These are phyloP conservation scores for Salix suchowensis DNA, from an alignment of 345 rosid genomes.

Conservation along the genomic window DNA sequence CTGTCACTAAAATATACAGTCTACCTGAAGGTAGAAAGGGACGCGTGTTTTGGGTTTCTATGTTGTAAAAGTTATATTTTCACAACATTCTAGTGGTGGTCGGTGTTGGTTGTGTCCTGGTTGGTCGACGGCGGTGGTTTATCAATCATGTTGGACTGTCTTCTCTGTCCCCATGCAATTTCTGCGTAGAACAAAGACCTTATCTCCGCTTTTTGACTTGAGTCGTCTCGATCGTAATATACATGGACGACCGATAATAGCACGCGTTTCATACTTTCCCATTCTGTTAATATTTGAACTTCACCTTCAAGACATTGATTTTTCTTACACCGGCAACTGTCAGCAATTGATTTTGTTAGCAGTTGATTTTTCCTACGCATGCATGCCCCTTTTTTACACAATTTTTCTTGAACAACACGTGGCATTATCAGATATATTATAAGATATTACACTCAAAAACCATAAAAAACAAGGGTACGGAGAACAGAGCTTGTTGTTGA, in stretches of 20 bases:
- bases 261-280: slow-evolving; percentile 2
- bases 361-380: not conserved
- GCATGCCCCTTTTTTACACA: not conserved
- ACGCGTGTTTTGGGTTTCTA: not conserved
- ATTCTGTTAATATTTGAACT: not conserved
- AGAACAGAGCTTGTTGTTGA: too few species aligned
- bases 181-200: not conserved
- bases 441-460: not conserved
- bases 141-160: not conserved
- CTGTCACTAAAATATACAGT: not conserved
- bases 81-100: not conserved
- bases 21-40: not conserved
- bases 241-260: not conserved
- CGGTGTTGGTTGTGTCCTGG: not conserved
- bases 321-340: not conserved
- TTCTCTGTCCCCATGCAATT: not conserved
- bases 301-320: not conserved
- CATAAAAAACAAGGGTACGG: too few species aligned
- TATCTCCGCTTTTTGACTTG: slow-evolving; percentile 8
- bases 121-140: not conserved
- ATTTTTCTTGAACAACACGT: not conserved
- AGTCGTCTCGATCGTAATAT: not conserved
- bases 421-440: not conserved
- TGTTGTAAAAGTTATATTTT: too few species aligned
- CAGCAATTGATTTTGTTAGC: too few species aligned